These are phyloP conservation scores for Suhomyces coccinellae DNA, from an alignment of 1,139 yeast genomes.

Conservation along the genomic window DNA sequence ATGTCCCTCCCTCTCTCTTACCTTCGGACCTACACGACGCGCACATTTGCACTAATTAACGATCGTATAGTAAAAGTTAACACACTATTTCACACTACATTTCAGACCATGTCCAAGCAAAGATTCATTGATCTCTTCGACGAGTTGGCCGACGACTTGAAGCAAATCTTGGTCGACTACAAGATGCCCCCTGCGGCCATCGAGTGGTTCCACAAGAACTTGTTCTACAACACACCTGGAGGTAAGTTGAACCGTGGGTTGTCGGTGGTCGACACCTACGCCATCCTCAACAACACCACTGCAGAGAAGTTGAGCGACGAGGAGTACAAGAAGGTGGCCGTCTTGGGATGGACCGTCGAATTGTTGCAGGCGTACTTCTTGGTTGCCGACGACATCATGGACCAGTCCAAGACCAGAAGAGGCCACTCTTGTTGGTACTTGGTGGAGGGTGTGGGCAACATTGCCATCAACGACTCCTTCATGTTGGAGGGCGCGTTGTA, in stretches of 20 bases:
- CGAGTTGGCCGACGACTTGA: slow-evolving; percentile 70
- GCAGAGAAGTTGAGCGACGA: slow-evolving; percentile 56
- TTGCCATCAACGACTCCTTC: slow-evolving; percentile 96
- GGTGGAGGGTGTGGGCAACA: slow-evolving; percentile 75
- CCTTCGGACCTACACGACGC: slow-evolving; percentile 1
- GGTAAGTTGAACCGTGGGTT: slow-evolving; percentile 97
- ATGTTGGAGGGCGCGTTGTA: slow-evolving; percentile 97
- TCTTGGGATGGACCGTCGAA: slow-evolving; percentile 96
- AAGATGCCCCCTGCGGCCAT: slow-evolving; percentile 87
- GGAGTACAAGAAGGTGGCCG: slow-evolving; percentile 82
- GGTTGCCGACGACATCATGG: slow-evolving; percentile 99
- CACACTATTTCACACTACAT: background rate
- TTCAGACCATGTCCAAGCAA: slow-evolving; percentile 22
- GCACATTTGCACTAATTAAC: background rate
- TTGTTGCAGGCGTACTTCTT: slow-evolving; percentile 93
- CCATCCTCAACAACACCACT: slow-evolving; percentile 67
- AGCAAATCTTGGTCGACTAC: slow-evolving; percentile 59
- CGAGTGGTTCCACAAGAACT: slow-evolving; percentile 75
- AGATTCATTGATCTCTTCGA: slow-evolving; percentile 78
- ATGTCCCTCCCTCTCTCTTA: too few species aligned
- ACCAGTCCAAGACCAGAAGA: slow-evolving; percentile 92
- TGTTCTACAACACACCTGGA: slow-evolving; percentile 90
- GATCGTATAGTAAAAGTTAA: slow-evolving; percentile 5
- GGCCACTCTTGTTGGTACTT: slow-evolving; percentile 99
- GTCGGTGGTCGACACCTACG: slow-evolving; percentile 91